Base-by-base conservation (phyloP, 805 yeast species). In the Starmera quercuum region DNA sequence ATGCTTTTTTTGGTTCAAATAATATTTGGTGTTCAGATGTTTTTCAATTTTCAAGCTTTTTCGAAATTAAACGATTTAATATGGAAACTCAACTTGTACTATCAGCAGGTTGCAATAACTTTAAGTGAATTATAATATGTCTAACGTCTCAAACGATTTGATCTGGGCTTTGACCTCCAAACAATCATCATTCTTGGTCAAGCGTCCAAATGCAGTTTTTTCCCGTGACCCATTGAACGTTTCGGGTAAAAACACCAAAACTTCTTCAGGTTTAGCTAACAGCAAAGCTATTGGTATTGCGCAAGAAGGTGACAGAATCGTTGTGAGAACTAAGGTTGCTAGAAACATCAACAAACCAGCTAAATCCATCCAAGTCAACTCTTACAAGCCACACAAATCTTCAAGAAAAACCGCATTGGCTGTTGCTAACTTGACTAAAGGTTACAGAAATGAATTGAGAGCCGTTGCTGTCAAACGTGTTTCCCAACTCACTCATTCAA, bases 201-300 rank as follows among this genome's bases (percentile, higher is more conserved):
- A 67, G 66, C 59, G 68, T 46, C 41, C 61, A 42, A 68, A 65
- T 40, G 54, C 55, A 37, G 53, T 47, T 40, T 59, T 66, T 54
- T 68, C 75, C 45, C 50, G 59, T 36, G 76, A 71, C 59, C 74
- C 75, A 49, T 57, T 70, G 47, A 69, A 68, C 64, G 56, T 60
- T 44, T 52, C 64, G 36, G 68, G 65, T 47, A 52, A 57, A 44
- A 63, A 71, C 72, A 52, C 67, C 52, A 60, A 57, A 59, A 47
- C 57, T 51, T 56, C 65, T 38, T 63, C 75, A 34, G 73, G 75
- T 51, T 58, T 67, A 50, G 67, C 58, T 47, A 67, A 65, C 63
- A 56, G 57, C 51, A 66, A 65, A 61, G 74, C 76, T 40, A 43
- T 66, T 39, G 72, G 72, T 54, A 61, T 68, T 46, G 44, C 59